Evolutionary conservation across 78 protist genomes (phyloP).

Genomic region (Tieghemostelium lacteum): DNA sequence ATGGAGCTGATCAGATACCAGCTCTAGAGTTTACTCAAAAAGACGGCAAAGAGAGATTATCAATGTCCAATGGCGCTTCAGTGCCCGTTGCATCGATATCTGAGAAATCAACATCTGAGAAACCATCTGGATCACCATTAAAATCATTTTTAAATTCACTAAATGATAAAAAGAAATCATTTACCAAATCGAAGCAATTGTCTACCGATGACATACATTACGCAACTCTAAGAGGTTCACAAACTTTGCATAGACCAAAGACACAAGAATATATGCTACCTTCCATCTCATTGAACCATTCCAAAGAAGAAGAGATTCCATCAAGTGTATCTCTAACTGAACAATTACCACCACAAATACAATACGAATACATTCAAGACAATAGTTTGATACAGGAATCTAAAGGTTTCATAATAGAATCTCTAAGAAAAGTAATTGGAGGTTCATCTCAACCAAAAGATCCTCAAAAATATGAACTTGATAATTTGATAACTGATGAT

Average conservation of each 20-base stretch:
- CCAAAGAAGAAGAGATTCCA: background rate
- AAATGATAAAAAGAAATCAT: constrained; percentile 11
- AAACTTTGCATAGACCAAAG: background rate
- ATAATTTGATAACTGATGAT: constrained; percentile 40
- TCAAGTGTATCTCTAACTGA: too few relatives aligned
- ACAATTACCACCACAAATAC: background rate
- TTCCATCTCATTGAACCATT: background rate
- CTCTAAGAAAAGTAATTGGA: constrained; percentile 7
- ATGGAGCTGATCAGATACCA: too few relatives aligned
- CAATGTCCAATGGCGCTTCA: too few relatives aligned
- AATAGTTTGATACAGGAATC: constrained; percentile 29
- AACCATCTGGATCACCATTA: constrained; percentile 10
- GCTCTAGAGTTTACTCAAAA: too few relatives aligned
- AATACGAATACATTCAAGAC: constrained; percentile 15
- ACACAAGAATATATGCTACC: constrained; percentile 24
- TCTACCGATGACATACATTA: background rate
- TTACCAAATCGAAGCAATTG: background rate
- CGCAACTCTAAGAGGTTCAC: background rate
- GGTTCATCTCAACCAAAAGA: background rate
- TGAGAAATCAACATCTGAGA: background rate
- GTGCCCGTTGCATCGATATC: background rate
- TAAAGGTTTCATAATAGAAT: constrained; percentile 29
- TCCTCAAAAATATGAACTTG: constrained; percentile 4
- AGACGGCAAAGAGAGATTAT: too few relatives aligned
- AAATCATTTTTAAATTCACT: constrained; percentile 6